Base-by-base conservation (phyloP, 2,329 filamentous ascomycete species). In the Hawksworthiomyces lignivorus region DNA sequence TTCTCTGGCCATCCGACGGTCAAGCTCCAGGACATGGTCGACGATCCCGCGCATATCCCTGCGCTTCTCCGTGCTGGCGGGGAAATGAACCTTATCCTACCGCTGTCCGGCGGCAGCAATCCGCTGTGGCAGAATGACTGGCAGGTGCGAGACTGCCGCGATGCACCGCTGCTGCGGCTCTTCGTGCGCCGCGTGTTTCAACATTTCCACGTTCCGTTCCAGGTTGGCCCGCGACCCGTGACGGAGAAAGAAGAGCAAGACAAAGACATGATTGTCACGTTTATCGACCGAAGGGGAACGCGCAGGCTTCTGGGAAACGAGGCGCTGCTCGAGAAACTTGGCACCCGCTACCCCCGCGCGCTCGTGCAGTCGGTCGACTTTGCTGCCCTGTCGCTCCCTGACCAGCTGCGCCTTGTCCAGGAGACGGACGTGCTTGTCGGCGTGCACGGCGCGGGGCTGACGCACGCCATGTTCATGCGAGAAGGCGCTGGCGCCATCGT, bases 71-170 rank as follows among this genome's bases (percentile, higher is more conserved):
- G 14, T 12, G 12, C n/a, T 22, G 33, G 18, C 24, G 22, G 31
- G 18, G 20, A 9, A n/a, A 8, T 50, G 38, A 59, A 60, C 40
- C 31, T 67, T 11, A 58, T 69, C 39, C 46, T 67, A 17, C 64
- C 65, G 1, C 50, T 68, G 4, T 49, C 65, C 5, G 65, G 65
- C 33, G 59, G 53, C 22, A 61, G 57, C 50, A 68, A 64, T 46
- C 63, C 65, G 3, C 52, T 67, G 15, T 69, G 65, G 65, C 56
- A 63, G 43, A 61, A 58, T 15, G 62, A 67, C 46, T 65, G 59
- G 57, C 51, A 54, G 5, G 44, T 54, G 9, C 50, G 53, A 14
- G 44, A 53, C 29, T 68, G 63, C 45, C 15, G 34, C 7, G 44
- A 54, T 8, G 56, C 58, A 1, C 47, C 53, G 12, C 50, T 61